phyloP scores from a whole-genome alignment of 2,329 filamentous ascomycete genomes.

The Colletotrichum tropicale region DNA sequence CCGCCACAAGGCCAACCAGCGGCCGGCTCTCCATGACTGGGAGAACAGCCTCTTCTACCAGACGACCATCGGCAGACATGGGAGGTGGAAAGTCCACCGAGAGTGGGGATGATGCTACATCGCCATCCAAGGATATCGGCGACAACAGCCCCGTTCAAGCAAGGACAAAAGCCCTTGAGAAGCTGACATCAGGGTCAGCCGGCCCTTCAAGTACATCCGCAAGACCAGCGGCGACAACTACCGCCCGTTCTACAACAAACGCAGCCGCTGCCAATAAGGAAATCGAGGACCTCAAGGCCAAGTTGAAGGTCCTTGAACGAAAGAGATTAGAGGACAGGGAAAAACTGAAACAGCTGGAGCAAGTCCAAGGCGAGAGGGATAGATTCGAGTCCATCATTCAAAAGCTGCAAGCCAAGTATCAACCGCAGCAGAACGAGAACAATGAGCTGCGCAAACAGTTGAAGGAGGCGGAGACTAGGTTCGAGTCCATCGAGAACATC shows the following conservation, averaged over 20 bases:
- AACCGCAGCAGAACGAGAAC: slow-evolving; percentile 82
- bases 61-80: slow-evolving; percentile 53
- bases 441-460: slow-evolving; percentile 76
- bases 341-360: slow-evolving; percentile 78
- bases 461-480: slow-evolving; percentile 74
- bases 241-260: slow-evolving; percentile 38
- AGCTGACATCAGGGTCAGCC: slow-evolving; percentile 44
- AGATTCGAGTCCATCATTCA: slow-evolving; percentile 86
- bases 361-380: slow-evolving; percentile 76
- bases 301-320: slow-evolving; percentile 85
- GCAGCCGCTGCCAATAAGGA: slow-evolving; percentile 64
- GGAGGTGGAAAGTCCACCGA: slow-evolving; percentile 43
- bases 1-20: slow-evolving; percentile 41
- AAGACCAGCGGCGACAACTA: slow-evolving; percentile 29
- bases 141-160: slow-evolving; percentile 57
- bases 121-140: slow-evolving; percentile 56
- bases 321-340: slow-evolving; percentile 87
- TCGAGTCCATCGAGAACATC: slow-evolving; percentile 72
- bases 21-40: slow-evolving; percentile 44
- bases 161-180: slow-evolving; percentile 58
- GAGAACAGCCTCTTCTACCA: slow-evolving; percentile 38
- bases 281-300: slow-evolving; percentile 87
- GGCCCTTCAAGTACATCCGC: slow-evolving; percentile 33
- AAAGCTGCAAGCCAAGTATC: slow-evolving; percentile 88
- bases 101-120: slow-evolving; percentile 41